These are phyloP conservation scores for Trichothecium roseum DNA, from an alignment of 2,329 filamentous ascomycete genomes.

Conservation along the genomic window DNA sequence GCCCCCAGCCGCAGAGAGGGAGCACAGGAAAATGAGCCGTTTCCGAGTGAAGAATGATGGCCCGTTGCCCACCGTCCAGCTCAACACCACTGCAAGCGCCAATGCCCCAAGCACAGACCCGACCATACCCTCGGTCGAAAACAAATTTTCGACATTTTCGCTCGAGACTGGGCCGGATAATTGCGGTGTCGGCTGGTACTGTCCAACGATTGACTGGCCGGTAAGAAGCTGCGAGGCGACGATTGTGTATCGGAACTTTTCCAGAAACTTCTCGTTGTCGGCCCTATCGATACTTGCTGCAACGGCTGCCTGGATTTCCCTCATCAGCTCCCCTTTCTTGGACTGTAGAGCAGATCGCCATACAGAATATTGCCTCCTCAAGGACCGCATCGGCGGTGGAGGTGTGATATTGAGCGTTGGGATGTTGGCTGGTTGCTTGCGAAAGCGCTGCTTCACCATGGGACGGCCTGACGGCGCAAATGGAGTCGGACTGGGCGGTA, in stretches of 20 bases:
- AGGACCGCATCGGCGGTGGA: constrained; percentile 28
- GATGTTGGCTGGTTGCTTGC: constrained; percentile 33
- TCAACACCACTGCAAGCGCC: constrained; percentile 59
- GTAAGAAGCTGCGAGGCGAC: constrained; percentile 83
- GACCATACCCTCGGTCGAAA: constrained; percentile 35
- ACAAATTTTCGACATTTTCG: constrained; percentile 12
- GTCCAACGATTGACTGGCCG: constrained; percentile 46
- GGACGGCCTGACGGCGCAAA: constrained; percentile 50
- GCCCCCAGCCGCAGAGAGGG: constrained; percentile 44
- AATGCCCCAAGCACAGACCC: constrained; percentile 42
- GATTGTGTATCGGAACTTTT: constrained; percentile 87
- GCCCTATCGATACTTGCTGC: constrained; percentile 63
- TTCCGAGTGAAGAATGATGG: constrained; percentile 45
- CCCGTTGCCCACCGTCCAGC: constrained; percentile 53
- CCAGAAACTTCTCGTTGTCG: constrained; percentile 78
- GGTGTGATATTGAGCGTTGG: constrained; percentile 26
- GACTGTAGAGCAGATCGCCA: constrained; percentile 11
- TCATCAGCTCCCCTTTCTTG: too few species aligned
- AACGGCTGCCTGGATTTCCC: constrained; percentile 46
- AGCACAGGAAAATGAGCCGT: constrained; percentile 36
- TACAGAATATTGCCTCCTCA: constrained; percentile 43
- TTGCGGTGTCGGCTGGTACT: constrained; percentile 14
- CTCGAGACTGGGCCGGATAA: constrained; percentile 6
- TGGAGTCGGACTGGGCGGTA: constrained; percentile 34
- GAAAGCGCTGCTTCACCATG: constrained; percentile 42